Evolutionary conservation across 2,329 filamentous ascomycete genomes (phyloP), one percentile per base, ranked within the genome.

Genomic region (Xylariomycetidae sp.): DNA sequence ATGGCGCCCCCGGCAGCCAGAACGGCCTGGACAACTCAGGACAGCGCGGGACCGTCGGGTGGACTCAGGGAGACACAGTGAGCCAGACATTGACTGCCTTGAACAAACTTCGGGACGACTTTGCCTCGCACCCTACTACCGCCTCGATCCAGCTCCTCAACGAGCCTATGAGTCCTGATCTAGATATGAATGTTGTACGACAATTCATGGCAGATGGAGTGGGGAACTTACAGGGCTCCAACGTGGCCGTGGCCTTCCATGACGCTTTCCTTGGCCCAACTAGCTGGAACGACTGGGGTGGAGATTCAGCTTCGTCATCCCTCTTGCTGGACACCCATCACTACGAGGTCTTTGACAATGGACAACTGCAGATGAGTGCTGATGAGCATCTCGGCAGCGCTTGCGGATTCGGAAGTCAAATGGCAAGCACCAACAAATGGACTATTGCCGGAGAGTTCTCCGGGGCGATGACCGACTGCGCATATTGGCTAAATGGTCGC

Each of bases 391-490:
- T 88, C 34, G 69, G 77, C 37, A 81, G 84, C 46, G 80, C 82
- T 9, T 88, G 84, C 57, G 66, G 68, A 8, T 79, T 72, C 35
- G 88, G 83, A 80, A 73, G 73, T 3, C 58, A 70, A 27, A 80
- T 87, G 62, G 68, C 77, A 9, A 74, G 63, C 18, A 44, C 27
- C 19, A 88, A 83, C 62, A 83, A 84, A 0, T 82, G 82, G 1
- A 87, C 81, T 6, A 74, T 88, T 40, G 82, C 82, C 54, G 84
- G 82, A 42, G 84, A 88, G 61, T 88, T 82, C 79, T 80, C 75
- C 2, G 82, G 87, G 59, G 83, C 84, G 16, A 82, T 88, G 56
- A 88, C 83, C 1, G 74, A 78, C 49, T 74, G 72, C 45, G 70
- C 72, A 13, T 40, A 53, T 34, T 42, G 53, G 56, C 74, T 89